phyloP scores from a whole-genome alignment of 495 filamentous ascomycete genomes.

The Amniculicola lignicola region DNA sequence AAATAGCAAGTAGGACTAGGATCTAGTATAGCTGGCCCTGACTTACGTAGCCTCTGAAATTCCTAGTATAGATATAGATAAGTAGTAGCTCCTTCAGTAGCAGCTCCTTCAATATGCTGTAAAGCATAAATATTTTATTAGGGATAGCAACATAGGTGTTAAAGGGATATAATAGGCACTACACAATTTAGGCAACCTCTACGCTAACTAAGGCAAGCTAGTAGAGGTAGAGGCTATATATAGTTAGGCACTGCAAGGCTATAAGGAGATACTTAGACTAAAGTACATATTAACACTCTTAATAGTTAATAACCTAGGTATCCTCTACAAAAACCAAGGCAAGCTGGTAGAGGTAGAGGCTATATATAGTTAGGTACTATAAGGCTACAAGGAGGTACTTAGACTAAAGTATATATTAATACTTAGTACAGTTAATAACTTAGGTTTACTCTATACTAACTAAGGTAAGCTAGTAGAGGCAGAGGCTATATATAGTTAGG shows the following conservation, averaged over 20 bases:
- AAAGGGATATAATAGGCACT: background rate
- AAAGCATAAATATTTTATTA: background rate
- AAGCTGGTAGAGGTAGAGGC: too few species aligned
- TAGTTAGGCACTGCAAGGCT: too few species aligned
- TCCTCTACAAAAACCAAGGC: too few species aligned
- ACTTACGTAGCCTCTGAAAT: background rate
- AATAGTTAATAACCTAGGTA: too few species aligned
- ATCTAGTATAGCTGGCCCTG: background rate
- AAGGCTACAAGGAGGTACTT: too few species aligned
- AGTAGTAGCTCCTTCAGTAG: conserved; percentile 5
- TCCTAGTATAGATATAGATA: background rate
- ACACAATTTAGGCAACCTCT: background rate
- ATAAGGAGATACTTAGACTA: background rate
- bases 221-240: background rate
- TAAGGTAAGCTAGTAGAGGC: too few species aligned
- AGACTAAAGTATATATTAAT: too few species aligned
- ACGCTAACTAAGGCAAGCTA: background rate
- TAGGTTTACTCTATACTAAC: too few species aligned
- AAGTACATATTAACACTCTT: too few species aligned
- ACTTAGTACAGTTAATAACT: conserved; percentile 2
- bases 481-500: too few species aligned
- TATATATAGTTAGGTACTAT: too few species aligned
- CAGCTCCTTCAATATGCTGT: conserved; percentile 19
- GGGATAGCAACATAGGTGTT: background rate
- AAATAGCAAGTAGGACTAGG: background rate